These are phyloP conservation scores for Alloteropsis semialata DNA, from an alignment of 176 grass and related monocot genomes.

Conservation along the genomic window DNA sequence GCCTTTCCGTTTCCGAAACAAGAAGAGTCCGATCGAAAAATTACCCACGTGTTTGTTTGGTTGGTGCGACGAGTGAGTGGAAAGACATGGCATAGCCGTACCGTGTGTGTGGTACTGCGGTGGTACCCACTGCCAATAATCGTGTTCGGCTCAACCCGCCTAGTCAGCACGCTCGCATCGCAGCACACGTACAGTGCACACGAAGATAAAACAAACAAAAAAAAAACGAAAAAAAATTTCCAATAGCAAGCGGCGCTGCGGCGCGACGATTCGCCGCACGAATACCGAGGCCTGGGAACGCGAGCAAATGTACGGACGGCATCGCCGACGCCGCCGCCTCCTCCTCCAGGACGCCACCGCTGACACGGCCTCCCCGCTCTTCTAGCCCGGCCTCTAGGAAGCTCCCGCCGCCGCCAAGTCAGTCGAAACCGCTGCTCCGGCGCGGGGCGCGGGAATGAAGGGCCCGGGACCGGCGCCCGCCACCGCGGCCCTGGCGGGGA, in stretches of 20 bases:
- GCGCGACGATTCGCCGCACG: conserved; percentile 16
- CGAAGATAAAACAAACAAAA: background rate
- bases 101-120: too few species aligned
- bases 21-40: too few species aligned
- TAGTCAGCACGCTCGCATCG: too few species aligned
- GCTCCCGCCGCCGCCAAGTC: background rate
- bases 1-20: too few species aligned
- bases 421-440: background rate
- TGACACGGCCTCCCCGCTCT: too few species aligned
- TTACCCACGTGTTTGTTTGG: too few species aligned
- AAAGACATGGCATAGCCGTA: too few species aligned
- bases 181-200: too few species aligned
- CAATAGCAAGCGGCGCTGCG: background rate
- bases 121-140: too few species aligned
- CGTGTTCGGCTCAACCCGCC: too few species aligned
- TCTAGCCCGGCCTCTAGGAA: background rate
- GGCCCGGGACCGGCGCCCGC: conserved; percentile 14
- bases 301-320: background rate
- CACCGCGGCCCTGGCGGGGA: conserved; percentile 2
- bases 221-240: background rate
- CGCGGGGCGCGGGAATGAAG: conserved; percentile 49
- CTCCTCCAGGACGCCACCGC: background rate
- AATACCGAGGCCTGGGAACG: background rate
- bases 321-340: background rate
- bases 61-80: too few species aligned